Percentiles rank a stretch among this genome's conserved stretches.
phyloP scores from a whole-genome alignment of 2,329 filamentous ascomycete genomes.

The Alternaria metachromatica region DNA sequence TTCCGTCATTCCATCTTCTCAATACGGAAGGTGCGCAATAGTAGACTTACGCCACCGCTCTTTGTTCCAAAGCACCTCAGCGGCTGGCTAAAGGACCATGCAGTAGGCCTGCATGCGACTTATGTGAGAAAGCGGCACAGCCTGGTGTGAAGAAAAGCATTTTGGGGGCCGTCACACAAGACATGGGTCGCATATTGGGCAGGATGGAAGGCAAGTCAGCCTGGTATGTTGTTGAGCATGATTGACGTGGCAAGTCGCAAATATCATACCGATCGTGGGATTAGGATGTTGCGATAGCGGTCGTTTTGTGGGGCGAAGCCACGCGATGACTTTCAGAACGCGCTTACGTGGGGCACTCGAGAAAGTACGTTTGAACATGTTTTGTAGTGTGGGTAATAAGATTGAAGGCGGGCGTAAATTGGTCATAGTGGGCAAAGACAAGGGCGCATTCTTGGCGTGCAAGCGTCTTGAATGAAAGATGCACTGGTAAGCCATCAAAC shows the following conservation, averaged over 20 bases:
- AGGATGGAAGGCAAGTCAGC: not conserved
- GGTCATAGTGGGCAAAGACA: not conserved
- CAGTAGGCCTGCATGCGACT: not conserved
- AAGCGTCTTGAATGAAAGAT: not conserved
- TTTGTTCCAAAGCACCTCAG: conserved; percentile 5
- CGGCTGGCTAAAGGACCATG: conserved; percentile 8
- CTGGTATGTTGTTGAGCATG: not conserved
- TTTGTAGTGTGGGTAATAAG: not conserved
- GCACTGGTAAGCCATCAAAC: not conserved
- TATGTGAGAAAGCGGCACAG: conserved; percentile 8
- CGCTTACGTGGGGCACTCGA: not conserved
- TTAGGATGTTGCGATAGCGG: not conserved
- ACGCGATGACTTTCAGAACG: not conserved
- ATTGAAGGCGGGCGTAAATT: not conserved
- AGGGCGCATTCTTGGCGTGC: not conserved
- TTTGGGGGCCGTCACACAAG: not conserved
- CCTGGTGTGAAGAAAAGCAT: not conserved
- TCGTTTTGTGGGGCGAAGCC: not conserved
- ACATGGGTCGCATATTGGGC: not conserved
- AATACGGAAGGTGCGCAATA: not conserved
- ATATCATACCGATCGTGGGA: not conserved
- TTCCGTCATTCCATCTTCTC: not conserved
- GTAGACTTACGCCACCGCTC: not conserved
- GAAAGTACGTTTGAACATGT: not conserved
- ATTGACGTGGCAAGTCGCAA: conserved; percentile 1